Conservation (phyloP, 257 asterid species). For the Lycium ferocissimum region DNA sequence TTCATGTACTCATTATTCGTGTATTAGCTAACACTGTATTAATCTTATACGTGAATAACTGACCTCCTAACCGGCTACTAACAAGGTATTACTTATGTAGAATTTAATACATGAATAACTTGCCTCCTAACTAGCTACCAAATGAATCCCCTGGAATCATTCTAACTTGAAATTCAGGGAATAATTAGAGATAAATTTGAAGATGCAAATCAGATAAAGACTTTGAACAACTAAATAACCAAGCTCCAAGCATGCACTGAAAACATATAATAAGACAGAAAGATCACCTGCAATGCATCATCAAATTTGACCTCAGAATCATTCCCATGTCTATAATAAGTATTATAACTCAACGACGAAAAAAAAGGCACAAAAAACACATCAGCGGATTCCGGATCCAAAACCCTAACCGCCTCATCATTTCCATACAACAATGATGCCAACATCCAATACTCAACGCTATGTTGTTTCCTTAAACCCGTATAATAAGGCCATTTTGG, state of each 20-base stretch:
- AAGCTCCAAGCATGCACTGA: not conserved
- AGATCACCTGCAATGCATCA: slow-evolving; percentile 75
- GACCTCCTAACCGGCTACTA: too few relatives aligned
- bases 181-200: not conserved
- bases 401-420: slow-evolving; percentile 75
- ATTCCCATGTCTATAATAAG: slow-evolving; percentile 64
- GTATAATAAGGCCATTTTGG: slow-evolving; percentile 51
- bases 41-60: too few relatives aligned
- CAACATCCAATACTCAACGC: slow-evolving; percentile 68
- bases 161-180: not conserved
- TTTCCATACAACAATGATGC: slow-evolving; percentile 50
- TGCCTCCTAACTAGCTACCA: too few relatives aligned
- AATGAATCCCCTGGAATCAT: not conserved
- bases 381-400: slow-evolving; percentile 75
- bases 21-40: too few relatives aligned
- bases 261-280: not conserved
- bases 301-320: slow-evolving; percentile 63
- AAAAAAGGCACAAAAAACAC: slow-evolving; percentile 89
- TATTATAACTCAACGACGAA: slow-evolving; percentile 79
- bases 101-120: too few relatives aligned
- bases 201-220: not conserved
- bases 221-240: not conserved
- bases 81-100: too few relatives aligned
- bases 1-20: too few relatives aligned
- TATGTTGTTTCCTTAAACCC: slow-evolving; percentile 57